Evolutionary conservation across 805 yeast genomes (phyloP).

Genomic region (Ogataea pignaliae): DNA sequence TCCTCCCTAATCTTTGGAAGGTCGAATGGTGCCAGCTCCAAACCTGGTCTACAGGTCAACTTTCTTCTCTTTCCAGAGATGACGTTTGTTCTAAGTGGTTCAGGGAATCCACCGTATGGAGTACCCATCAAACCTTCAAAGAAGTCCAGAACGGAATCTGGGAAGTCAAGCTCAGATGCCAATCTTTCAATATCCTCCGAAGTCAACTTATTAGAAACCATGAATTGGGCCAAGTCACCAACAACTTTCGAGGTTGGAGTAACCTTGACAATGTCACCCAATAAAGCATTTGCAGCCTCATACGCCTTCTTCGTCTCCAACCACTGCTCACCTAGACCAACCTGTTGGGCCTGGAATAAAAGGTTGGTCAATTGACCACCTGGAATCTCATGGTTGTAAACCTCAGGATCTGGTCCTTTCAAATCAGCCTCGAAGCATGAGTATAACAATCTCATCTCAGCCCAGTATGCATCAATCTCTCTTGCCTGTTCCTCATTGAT

Average conservation of each 20-base stretch:
- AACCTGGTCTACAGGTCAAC: constrained; percentile 87
- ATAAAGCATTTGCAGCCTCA: constrained; percentile 80
- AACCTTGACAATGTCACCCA: constrained; percentile 97
- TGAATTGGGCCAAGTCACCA: constrained; percentile 99
- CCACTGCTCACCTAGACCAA: constrained; percentile 97
- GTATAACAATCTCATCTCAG: constrained; percentile 94
- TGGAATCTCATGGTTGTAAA: constrained; percentile 96
- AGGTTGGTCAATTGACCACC: constrained; percentile 99
- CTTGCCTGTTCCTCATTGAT: constrained; percentile 64
- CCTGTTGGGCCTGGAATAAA: constrained; percentile 98
- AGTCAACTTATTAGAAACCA: constrained; percentile 91
- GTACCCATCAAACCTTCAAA: constrained; percentile 99
- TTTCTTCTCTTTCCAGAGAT: constrained; percentile 90
- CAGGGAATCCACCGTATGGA: constrained; percentile 99
- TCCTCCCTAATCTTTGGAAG: constrained; percentile 68
- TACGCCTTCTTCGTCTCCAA: constrained; percentile 91
- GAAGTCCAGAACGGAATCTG: constrained; percentile 96
- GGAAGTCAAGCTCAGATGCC: constrained; percentile 94
- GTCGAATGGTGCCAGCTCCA: constrained; percentile 81
- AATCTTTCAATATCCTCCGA: constrained; percentile 82
- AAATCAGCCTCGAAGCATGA: constrained; percentile 97
- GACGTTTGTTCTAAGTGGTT: constrained; percentile 90
- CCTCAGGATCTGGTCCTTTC: constrained; percentile 99
- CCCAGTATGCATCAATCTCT: constrained; percentile 94
- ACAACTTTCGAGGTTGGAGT: constrained; percentile 99